phyloP scores from a whole-genome alignment of 2,329 filamentous ascomycete species.

The Monosporascus sp. region DNA sequence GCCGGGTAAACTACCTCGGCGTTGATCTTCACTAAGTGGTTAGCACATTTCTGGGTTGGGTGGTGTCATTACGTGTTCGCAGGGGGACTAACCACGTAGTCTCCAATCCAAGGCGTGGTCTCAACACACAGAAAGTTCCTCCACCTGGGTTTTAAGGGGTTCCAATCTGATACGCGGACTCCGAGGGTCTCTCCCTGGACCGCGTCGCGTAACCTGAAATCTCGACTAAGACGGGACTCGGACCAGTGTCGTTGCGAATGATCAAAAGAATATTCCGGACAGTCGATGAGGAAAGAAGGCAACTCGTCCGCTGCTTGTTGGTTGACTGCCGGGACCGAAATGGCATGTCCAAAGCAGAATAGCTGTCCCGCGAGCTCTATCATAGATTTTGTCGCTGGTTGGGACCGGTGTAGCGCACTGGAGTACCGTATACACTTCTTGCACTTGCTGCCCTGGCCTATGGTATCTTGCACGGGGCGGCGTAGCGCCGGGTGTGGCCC shows the following conservation, averaged over 20 bases:
- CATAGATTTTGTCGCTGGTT: conserved; percentile 13
- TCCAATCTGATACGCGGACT: conserved; percentile 16
- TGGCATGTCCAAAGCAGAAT: conserved; percentile 17
- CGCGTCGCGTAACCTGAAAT: conserved; percentile 24
- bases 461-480: conserved; percentile 22
- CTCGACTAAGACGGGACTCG: conserved; percentile 27
- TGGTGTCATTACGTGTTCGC: not conserved
- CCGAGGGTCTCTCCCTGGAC: conserved; percentile 25
- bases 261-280: conserved; percentile 37
- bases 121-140: conserved; percentile 36
- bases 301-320: conserved; percentile 1
- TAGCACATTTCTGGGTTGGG: not conserved
- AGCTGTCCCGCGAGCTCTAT: conserved; percentile 20
- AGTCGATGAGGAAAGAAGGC: conserved; percentile 24
- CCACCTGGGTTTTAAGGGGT: conserved; percentile 32
- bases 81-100: conserved; percentile 33
- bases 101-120: conserved; percentile 38
- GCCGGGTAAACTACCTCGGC: conserved; percentile 28
- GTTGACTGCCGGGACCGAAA: conserved; percentile 19
- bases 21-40: conserved; percentile 17
- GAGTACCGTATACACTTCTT: conserved; percentile 16
- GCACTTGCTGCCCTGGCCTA: conserved; percentile 11
- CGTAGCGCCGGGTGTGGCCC: conserved; percentile 24
- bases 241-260: conserved; percentile 32
- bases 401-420: conserved; percentile 12